Evolutionary conservation across 2,329 filamentous ascomycete genomes (phyloP).

Genomic region (Phaeomoniella chlamydospora): DNA sequence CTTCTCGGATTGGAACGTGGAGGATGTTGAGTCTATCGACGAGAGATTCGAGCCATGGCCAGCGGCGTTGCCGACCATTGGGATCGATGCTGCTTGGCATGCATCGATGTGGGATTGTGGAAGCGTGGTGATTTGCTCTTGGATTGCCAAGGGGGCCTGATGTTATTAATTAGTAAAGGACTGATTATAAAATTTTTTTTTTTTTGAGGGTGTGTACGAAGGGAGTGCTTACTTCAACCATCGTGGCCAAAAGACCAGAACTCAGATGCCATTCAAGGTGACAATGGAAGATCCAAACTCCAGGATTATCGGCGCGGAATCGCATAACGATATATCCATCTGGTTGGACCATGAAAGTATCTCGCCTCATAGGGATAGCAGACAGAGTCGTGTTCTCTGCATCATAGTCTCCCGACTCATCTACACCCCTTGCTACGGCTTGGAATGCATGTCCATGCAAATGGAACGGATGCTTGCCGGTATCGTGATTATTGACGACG

Average conservation of each 20-base stretch:
- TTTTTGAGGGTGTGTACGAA: no score
- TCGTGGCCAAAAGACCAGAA: conserved; percentile 34
- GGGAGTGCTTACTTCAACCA: conserved; percentile 29
- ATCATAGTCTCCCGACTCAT: conserved; percentile 15
- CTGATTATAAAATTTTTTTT: no score
- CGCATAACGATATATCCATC: conserved; percentile 40
- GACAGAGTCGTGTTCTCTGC: conserved; percentile 21
- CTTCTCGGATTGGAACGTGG: conserved; percentile 31
- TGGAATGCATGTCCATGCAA: conserved; percentile 68
- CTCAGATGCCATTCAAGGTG: conserved; percentile 39
- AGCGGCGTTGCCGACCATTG: conserved; percentile 54
- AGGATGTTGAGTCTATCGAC: neutral
- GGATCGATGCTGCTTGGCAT: conserved; percentile 19
- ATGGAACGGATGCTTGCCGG: conserved; percentile 56
- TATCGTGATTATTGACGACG: conserved; percentile 22
- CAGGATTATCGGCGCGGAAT: conserved; percentile 40
- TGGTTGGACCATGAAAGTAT: conserved; percentile 38
- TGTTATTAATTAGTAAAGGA: neutral
- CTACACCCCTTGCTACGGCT: conserved; percentile 23
- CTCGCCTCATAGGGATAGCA: conserved; percentile 30
- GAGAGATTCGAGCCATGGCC: conserved; percentile 20
- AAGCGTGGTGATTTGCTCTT: conserved; percentile 31
- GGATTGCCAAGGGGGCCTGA: conserved; percentile 39
- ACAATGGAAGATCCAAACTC: conserved; percentile 35
- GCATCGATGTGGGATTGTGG: conserved; percentile 10